Evolutionary conservation across 208 protist species (phyloP), one percentile per base, ranked within the genome.

Genomic region (Trypanosoma vivax): DNA sequence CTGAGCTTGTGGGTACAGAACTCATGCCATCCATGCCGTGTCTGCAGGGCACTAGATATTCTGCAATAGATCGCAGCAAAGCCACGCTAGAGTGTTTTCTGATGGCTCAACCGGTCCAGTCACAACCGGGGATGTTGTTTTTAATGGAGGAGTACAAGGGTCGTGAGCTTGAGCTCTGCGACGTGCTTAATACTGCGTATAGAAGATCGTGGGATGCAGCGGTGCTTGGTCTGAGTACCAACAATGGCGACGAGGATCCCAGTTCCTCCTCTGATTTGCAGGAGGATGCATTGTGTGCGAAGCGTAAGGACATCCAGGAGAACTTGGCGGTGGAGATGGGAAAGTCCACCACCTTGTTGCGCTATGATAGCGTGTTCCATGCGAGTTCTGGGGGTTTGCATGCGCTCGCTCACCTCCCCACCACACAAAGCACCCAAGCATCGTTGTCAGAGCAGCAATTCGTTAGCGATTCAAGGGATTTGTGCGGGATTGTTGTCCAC

Each of bases 51-150:
- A 54, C 63, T 25, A 57, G 59, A 34, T 60, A 41, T 14, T 50
- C 42, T 35, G 49, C 38, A 28, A 56, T 60, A 40, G 49, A 73
- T 38, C 59, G 60, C 42, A 67, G 81, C 42, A 65, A 80, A 16
- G 49, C 33, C 24, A 92, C 84, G 25, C 56, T 88, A 23, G 61
- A 76, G 10, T 72, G 78, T 41, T 92, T 88, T 51, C 79, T 92
- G 27, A 50, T 73, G 33, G 46, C 54, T 46, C 84, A 92, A 50
- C 79, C 84, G 9, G 29, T 49, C 41, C 29, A 47, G 3, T 56
- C 76, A 49, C 55, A 60, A 24, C 34, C 39, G 21, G 78, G 69
- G 54, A 60, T 92, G 45, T 42, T 64, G 50, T 51, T 33, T 16
- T 73, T 92, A 61, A 35, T 92, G 39, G 40, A 47, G 18, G 73